Percentiles rank a stretch among this genome's conserved stretches.
Conservation (phyloP, 129 eudicot species). For the Tagetes erecta region DNA sequence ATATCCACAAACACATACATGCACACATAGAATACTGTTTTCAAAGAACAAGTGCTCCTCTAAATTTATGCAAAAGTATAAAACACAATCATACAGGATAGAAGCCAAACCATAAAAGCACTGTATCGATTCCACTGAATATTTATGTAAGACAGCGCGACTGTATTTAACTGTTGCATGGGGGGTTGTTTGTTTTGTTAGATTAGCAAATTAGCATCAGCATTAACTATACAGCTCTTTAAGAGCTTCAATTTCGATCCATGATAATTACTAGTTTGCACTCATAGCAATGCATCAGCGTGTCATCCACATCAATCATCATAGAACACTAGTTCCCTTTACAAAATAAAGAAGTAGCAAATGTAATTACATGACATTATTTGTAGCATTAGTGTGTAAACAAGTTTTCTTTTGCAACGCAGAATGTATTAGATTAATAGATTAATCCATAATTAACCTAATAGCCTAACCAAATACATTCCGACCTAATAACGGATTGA, state of each 20-base stretch:
- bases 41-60: neutral
- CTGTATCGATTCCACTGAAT: neutral
- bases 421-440: neutral
- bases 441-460: no score
- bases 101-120: neutral
- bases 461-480: no score
- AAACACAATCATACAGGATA: slow-evolving; percentile 6
- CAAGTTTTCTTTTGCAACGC: neutral
- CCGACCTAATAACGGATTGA: neutral
- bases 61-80: neutral
- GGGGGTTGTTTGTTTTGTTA: no score
- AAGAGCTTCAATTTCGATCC: no score
- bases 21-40: neutral
- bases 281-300: neutral
- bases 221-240: no score
- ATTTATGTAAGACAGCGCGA: neutral
- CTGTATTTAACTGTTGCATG: neutral
- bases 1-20: slow-evolving; percentile 1
- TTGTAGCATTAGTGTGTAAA: neutral
- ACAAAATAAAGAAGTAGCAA: neutral
- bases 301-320: neutral
- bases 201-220: neutral
- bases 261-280: no score
- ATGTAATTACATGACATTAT: neutral
- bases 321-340: neutral